Base-by-base conservation (phyloP, 371 early-diverging fungal genomes). In the Fennellomyces sp. region DNA sequence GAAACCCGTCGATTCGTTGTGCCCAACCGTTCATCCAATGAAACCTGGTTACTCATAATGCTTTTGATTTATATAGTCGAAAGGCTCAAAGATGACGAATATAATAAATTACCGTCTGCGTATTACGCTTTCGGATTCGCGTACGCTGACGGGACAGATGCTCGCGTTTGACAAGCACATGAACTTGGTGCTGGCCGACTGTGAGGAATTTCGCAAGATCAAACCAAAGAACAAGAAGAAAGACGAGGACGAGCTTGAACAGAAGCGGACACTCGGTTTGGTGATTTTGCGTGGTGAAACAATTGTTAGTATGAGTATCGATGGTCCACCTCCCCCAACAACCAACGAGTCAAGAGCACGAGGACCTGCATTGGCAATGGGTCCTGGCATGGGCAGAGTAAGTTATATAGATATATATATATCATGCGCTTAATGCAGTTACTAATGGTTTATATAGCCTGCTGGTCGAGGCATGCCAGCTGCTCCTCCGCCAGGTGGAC, bases 131-230 rank as follows among this genome's bases (percentile, higher is more conserved):
- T 81, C 86, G 38, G 99, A 98, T 76, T 91, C 94, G 55, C 90
- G 97, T 63, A 87, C 88, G 6, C 74, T 98, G 66, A 89, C 96
- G 7, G 99, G 99, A 30, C 95, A 97, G 65, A 95, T 98, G 96
- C 84, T 97, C 47, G 97, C 99, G 21, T 98, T 96, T 66, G 99
- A 98, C 76, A 95, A 94, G 70, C 94, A 97, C 78, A 97, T 98
- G 97, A 98, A 98, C 70, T 81, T 98, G 61, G 99, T 98, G 15
- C 83, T 98, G 26, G 87, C 95, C 17, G 99, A 97, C 72, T 95
- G 96, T 82, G 95, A 98, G 69, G 99, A 98, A 79, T 95, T 94
- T 70, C 89, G 98, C 52, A 91, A 85, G 66, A 80, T 95, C 63
- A 94, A 92, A 65, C 73, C 87, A 39, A 91, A 86, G 69, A 71